phyloP scores from a whole-genome alignment of 208 protist species.

The Strigomonas oncopelti region DNA sequence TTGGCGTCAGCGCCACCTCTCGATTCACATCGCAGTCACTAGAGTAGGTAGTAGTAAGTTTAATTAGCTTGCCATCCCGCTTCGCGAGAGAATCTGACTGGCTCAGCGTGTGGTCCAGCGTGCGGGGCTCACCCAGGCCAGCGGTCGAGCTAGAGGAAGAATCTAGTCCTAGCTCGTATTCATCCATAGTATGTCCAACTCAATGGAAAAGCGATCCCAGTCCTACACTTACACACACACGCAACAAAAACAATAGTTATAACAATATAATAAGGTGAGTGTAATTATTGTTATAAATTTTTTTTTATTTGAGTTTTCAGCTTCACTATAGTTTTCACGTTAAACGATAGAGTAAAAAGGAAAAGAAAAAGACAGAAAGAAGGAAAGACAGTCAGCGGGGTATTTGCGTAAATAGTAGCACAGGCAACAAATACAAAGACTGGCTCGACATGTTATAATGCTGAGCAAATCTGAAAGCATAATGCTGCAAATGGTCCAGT shows the following conservation, averaged over 20 bases:
- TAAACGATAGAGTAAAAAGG: background rate
- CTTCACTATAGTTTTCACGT: too few species aligned
- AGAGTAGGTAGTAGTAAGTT: background rate
- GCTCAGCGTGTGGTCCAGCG: background rate
- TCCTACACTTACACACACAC: too few species aligned
- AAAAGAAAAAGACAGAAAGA: constrained; percentile 17
- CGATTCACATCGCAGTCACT: background rate
- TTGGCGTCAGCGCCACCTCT: background rate
- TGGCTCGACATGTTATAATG: too few species aligned
- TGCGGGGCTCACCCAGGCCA: too few species aligned
- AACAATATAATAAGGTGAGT: too few species aligned
- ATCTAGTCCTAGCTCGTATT: background rate
- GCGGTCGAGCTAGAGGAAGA: background rate
- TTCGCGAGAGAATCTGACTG: background rate
- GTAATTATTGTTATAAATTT: background rate
- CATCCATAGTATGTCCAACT: background rate
- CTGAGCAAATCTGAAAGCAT: too few species aligned
- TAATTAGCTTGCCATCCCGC: background rate
- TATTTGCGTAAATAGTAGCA: too few species aligned
- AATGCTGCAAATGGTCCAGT: too few species aligned
- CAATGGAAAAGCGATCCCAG: too few species aligned
- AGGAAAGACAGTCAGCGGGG: background rate
- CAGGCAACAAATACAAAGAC: too few species aligned
- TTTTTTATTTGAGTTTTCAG: background rate
- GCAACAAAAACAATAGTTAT: too few species aligned